Evolutionary conservation across 1,284 basidiomycete species (phyloP), one percentile per base, ranked within the genome.

Genomic region (Cutaneotrichosporon sp.): DNA sequence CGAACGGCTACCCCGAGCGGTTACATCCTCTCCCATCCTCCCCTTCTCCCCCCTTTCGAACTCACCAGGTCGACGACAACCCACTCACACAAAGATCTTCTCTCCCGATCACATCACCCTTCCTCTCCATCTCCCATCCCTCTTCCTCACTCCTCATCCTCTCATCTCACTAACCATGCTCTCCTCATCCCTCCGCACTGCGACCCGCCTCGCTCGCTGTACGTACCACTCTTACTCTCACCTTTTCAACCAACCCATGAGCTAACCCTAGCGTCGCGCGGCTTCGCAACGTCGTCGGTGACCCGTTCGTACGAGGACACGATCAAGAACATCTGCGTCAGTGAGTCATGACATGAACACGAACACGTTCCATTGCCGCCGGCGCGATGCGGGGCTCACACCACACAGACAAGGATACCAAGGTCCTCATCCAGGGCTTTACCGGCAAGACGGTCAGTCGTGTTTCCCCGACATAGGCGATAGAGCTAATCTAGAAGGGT

Each of bases 371-470:
- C 22, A 22, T 30, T 47, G 51, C 58, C 58, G 59, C 51, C 50
- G 59, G 59, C 46, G 16, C 60, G n/a, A 31, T 57, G 46, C 46
- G 60, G 60, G 60, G 58, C 42, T 46, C 32, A 59, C 58, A 26
- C 49, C 51, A 22, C 40, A 13, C 74, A 78, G 78, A 92, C 83
- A 93, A 94, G 81, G 92, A 99, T 82, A 97, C 96, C 71, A 93
- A 88, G 81, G 94, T 97, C 53, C 83, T 97, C 66, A 91, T 91
- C 74, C 93, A 97, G 80, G 93, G 93, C 58, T 89, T 96, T 79
- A 97, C 94, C 52, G 97, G 97, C 80, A 98, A 97, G 88, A 99
- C 96, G 67, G 94, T 92, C 71, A 74, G 89, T 77, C 21, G 22
- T 64, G 63, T 61, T 66, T 62, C 64, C 56, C 67, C 64, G 64